A percentile compares a stretch with the other conserved stretches of the same genome.
phyloP scores from a whole-genome alignment of 169 alveolate genomes.

The Plasmodium reichenowi region DNA sequence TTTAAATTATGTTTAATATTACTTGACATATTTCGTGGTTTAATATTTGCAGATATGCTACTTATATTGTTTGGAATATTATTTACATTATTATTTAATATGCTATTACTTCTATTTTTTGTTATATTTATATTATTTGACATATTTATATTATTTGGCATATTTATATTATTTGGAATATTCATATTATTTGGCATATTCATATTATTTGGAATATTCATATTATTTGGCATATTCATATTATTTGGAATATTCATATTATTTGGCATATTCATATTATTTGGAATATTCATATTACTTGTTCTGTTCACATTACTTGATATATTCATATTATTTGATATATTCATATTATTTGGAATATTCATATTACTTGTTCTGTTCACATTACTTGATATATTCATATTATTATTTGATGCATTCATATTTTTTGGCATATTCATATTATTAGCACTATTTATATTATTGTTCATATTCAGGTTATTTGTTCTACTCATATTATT shows the following conservation, averaged over 20 bases:
- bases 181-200: background rate
- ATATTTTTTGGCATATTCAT: conserved; percentile 12
- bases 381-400: background rate
- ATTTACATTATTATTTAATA: too few species aligned
- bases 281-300: background rate
- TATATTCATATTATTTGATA: conserved; percentile 16
- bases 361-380: conserved; percentile 8
- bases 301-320: conserved; percentile 9
- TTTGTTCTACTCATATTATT: too few species aligned
- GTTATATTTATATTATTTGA: too few species aligned
- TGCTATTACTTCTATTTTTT: too few species aligned
- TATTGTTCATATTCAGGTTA: background rate
- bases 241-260: conserved; percentile 3
- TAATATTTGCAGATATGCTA: too few species aligned
- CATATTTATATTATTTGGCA: too few species aligned
- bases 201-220: background rate
- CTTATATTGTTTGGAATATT: too few species aligned
- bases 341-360: background rate
- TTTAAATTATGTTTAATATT: background rate
- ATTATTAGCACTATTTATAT: background rate
- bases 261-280: background rate
- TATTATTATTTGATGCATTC: background rate
- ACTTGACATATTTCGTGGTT: background rate
- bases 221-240: background rate
- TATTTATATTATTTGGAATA: too few species aligned